Evolutionary conservation across 208 protist species (phyloP), one percentile per base, ranked within the genome.

Genomic region (Porcisia hertigi): DNA sequence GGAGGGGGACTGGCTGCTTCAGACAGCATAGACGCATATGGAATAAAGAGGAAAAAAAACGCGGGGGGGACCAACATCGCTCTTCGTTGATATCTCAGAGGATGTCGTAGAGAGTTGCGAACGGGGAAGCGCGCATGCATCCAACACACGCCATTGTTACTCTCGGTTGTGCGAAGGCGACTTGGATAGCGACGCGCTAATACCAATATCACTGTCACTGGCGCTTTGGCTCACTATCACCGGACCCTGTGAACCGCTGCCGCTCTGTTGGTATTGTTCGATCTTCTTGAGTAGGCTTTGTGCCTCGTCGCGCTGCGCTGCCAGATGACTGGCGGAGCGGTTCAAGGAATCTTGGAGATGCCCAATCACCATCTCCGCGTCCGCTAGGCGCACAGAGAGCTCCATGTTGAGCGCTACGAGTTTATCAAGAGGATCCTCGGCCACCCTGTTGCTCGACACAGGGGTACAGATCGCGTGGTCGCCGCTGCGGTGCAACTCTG

Each of bases 371-470:
- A 75, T 69, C 52, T 86, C 83, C 16, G 78, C 76, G 43, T 86
- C 79, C 30, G 75, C 77, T 9, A 89, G 75, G 20, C 80, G 84
- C 41, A 80, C 80, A 49, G 73, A 81, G 43, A 87, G 73, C 11
- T 77, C 83, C 34, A 82, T 59, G 73, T 84, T 87, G 25, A 79
- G 72, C 18, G 83, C 83, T 4, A 63, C 72, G 18, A 84, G 80
- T 5, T 63, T 60, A 49, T 82, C 72, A 1, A 82, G n/a, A 2
- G 72, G 30, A 45, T 76, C 72, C 30, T 49, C 45, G 9, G 25
- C 12, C 7, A 30, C 30, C 20, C 5, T n/a, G 41, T 45, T 55
- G 18, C 41, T 36, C 16, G n/a, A 18, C 39, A n/a, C 52, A 2
- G 65, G 41, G 57, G 7, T 34, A 7, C 8, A 34, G 63, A 8